Percentiles rank a stretch among this genome's conserved stretches.
Evolutionary conservation across 2,329 filamentous ascomycete genomes (phyloP).

Genomic region (Phialophora expanda): DNA sequence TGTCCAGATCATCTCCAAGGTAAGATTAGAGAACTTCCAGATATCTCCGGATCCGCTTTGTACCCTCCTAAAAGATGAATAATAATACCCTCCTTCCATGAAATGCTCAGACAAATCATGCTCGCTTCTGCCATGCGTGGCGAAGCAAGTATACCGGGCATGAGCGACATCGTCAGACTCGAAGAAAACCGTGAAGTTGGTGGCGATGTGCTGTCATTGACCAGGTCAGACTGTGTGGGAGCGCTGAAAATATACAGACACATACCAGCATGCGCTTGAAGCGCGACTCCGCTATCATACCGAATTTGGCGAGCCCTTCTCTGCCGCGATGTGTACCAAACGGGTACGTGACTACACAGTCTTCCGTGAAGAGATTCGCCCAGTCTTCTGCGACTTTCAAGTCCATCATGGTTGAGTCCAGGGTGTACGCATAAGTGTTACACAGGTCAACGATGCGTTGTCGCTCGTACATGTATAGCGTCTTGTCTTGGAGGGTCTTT

Average conservation of each 20-base stretch:
- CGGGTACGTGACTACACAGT: constrained; percentile 18
- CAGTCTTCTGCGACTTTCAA: constrained; percentile 14
- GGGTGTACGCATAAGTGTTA: constrained; percentile 16
- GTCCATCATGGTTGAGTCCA: constrained; percentile 23
- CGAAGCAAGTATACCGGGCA: constrained; percentile 22
- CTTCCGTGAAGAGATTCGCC: constrained; percentile 22
- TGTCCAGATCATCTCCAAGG: constrained; percentile 23
- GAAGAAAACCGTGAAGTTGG: constrained; percentile 16
- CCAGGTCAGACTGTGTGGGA: background rate
- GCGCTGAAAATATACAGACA: background rate
- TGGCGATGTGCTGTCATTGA: constrained; percentile 12
- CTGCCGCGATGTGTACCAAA: constrained; percentile 20
- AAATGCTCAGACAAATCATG: constrained; percentile 20
- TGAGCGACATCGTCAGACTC: constrained; percentile 19
- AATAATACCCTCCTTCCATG: constrained; percentile 26
- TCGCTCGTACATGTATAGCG: constrained; percentile 18
- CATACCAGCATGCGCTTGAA: constrained; percentile 21
- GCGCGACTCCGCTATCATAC: constrained; percentile 14
- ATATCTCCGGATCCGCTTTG: constrained; percentile 1
- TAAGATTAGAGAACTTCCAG: constrained; percentile 20
- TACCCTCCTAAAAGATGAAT: constrained; percentile 16
- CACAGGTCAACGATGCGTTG: constrained; percentile 18
- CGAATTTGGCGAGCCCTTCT: constrained; percentile 25
- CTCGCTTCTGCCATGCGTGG: constrained; percentile 16
- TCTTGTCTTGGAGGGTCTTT: constrained; percentile 19